Conservation (phyloP, 2,329 filamentous ascomycete genomes). For the Diplodia scrobiculata region DNA sequence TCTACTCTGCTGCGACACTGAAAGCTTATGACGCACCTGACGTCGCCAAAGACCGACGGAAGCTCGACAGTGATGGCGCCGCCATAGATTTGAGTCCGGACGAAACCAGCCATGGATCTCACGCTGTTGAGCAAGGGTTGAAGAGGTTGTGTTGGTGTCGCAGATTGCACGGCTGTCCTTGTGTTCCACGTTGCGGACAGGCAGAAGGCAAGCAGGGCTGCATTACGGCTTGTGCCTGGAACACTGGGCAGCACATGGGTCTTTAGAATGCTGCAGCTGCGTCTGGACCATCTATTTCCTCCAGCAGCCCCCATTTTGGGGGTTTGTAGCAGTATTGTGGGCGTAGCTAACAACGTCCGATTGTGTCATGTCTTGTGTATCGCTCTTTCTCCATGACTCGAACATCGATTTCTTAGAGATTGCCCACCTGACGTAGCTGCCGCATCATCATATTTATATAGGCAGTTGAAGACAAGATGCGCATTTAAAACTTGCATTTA, state of each 20-base stretch:
- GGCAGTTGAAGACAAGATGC: too few species aligned
- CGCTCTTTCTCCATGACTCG: background rate
- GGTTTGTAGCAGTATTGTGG: background rate
- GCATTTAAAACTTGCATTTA: too few species aligned
- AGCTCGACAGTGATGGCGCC: constrained; percentile 71
- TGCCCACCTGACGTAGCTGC: too few species aligned
- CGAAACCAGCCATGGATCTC: constrained; percentile 55
- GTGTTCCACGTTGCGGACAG: background rate
- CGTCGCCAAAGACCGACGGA: constrained; percentile 68
- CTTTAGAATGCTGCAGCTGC: background rate
- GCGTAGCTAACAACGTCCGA: background rate
- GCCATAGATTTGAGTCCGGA: constrained; percentile 66
- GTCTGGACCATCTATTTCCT: background rate
- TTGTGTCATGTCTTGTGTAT: background rate
- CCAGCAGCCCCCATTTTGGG: background rate
- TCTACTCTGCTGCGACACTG: background rate
- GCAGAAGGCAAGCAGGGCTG: constrained; percentile 5
- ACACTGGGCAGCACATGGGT: background rate
- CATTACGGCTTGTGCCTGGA: background rate
- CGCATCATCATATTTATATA: too few species aligned
- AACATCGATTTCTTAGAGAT: background rate
- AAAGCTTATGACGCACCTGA: constrained; percentile 59
- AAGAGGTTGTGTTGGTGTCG: background rate
- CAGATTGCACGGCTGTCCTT: constrained; percentile 4
- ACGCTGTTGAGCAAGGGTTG: background rate